Percentiles rank a stretch among this genome's conserved stretches.
phyloP scores from a whole-genome alignment of 495 filamentous ascomycete genomes.

The Annulohypoxylon moriforme region DNA sequence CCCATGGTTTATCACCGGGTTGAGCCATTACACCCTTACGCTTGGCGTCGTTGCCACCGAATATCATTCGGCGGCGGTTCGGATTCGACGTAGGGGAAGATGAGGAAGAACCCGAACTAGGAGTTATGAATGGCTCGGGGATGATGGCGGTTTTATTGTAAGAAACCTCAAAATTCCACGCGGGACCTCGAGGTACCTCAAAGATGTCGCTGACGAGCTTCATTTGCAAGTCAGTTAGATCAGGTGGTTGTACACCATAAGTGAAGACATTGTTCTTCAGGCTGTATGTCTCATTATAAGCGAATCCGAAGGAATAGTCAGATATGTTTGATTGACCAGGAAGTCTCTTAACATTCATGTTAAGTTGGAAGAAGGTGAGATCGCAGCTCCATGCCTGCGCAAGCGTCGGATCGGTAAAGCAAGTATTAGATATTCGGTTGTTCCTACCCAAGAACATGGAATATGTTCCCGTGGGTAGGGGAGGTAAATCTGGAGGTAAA shows the following conservation, averaged over 20 bases:
- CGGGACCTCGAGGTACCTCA: constrained; percentile 72
- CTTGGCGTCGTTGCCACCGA: constrained; percentile 49
- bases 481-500: constrained; percentile 66
- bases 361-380: constrained; percentile 50
- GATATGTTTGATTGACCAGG: constrained; percentile 25
- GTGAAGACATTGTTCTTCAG: constrained; percentile 56
- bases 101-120: constrained; percentile 11
- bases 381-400: constrained; percentile 76
- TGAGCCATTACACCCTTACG: constrained; percentile 61
- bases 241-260: constrained; percentile 81
- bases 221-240: constrained; percentile 63
- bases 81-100: constrained; percentile 14
- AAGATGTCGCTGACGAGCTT: constrained; percentile 72
- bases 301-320: constrained; percentile 52
- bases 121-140: constrained; percentile 61
- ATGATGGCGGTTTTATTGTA: constrained; percentile 90
- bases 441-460: constrained; percentile 64
- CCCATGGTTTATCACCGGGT: constrained; percentile 79
- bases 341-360: constrained; percentile 46
- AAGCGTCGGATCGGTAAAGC: constrained; percentile 70
- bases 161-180: constrained; percentile 74
- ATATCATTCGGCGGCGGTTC: constrained; percentile 36
- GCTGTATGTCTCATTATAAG: constrained; percentile 50
- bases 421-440: constrained; percentile 70
- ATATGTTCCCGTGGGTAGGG: constrained; percentile 73